Base-by-base conservation (phyloP, 257 asterid species). In the Salvia rosmarinus region DNA sequence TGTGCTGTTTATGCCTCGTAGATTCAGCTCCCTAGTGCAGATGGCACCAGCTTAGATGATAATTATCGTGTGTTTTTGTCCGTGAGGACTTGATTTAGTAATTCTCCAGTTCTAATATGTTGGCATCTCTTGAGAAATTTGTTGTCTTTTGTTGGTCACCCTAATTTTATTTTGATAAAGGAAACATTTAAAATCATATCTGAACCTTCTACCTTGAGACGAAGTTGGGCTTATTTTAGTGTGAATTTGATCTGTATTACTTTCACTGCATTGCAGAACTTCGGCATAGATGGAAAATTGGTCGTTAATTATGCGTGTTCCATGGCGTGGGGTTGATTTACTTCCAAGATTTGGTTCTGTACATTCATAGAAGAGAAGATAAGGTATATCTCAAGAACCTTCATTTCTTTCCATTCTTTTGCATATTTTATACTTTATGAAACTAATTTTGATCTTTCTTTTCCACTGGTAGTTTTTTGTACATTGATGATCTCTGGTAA, bases 321-420 rank as follows among this genome's bases (percentile, higher is more conserved):
- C 74, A 91, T 94, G 99, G 99, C 98, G 7, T 94, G 99, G 99
- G 99, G 99, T 19, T 94, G 78, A 89, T 51, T 58, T 37, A 35
- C 12, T n/a, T n/a, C n/a, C 71, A 16, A 34, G 68, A 44, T 63
- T 14, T 65, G 77, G 66, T 62, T 23, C 65, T 37, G 28, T 52
- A 71, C 68, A 50, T 68, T 62, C 74, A 10, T 63, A 9, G 12
- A 28, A 75, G 67, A n/a, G n/a, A 61, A 75, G 35, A 69, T 72
- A n/a, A 71, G 81, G 77, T 83, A 73, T 16, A 5, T 69, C 34
- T 40, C 19, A 46, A 35, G 19, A 3, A n/a, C n/a, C n/a, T n/a
- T n/a, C n/a, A n/a, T n/a, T n/a, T n/a, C n/a, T n/a, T n/a, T n/a
- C n/a, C 34, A 34, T 9, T 14, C 11, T 37, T 21, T 2, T 2